A percentile compares a stretch with the other conserved stretches of the same genome.
phyloP scores from a whole-genome alignment of 495 filamentous ascomycete species.

The Neurospora sp. region DNA sequence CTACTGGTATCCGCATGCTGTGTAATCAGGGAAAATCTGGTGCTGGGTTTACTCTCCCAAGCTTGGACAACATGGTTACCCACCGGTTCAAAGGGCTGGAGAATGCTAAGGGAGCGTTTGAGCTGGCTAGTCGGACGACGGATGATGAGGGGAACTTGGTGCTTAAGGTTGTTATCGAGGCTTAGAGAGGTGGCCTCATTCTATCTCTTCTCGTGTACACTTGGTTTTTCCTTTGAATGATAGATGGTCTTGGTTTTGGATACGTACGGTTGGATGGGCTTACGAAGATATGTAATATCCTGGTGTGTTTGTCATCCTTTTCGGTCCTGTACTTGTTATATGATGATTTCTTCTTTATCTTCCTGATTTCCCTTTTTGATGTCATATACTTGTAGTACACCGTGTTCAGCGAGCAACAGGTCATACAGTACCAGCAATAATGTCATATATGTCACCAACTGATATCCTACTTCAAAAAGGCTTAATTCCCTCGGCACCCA shows the following conservation, averaged over 20 bases:
- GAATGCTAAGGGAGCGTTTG: slow-evolving; percentile 58
- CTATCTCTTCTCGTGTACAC: background rate
- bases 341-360: background rate
- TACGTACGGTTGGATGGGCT: background rate
- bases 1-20: slow-evolving; percentile 60
- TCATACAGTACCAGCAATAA: background rate
- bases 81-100: slow-evolving; percentile 63
- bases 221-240: background rate
- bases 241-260: slow-evolving; percentile 1
- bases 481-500: too few species aligned
- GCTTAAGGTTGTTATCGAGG: slow-evolving; percentile 75
- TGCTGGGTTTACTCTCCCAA: slow-evolving; percentile 45
- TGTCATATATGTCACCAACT: too few species aligned
- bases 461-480: too few species aligned
- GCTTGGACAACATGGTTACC: slow-evolving; percentile 60
- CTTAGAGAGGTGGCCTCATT: slow-evolving; percentile 14
- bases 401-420: background rate
- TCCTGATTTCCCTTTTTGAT: background rate
- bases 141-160: slow-evolving; percentile 70
- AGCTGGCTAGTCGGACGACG: slow-evolving; percentile 67
- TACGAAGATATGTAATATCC: background rate
- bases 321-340: background rate
- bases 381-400: background rate
- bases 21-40: slow-evolving; percentile 40
- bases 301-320: background rate